phyloP scores from a whole-genome alignment of 108 stramenopile species.

The Cylindrotheca closterium region DNA sequence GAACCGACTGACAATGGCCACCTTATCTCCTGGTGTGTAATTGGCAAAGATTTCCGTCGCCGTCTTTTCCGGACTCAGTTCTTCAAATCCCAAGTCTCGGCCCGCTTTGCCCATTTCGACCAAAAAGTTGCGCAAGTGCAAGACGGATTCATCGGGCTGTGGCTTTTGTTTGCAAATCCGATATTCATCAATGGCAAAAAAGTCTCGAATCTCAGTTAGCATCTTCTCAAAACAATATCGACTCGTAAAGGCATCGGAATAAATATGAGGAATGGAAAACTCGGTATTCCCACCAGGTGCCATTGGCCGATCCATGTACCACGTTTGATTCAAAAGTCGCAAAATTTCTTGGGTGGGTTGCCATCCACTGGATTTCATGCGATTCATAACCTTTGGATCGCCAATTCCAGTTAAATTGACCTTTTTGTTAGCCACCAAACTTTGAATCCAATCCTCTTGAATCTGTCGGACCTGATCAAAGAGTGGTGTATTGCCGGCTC shows the following conservation, averaged over 20 bases:
- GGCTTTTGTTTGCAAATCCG: slow-evolving; percentile 24
- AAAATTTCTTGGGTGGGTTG: not conserved
- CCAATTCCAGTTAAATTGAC: slow-evolving; percentile 7
- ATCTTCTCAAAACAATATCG: slow-evolving; percentile 11
- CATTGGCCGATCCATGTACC: slow-evolving; percentile 1
- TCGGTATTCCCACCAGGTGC: not conserved
- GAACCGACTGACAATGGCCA: slow-evolving; percentile 39
- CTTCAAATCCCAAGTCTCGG: slow-evolving; percentile 44
- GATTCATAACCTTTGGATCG: not conserved
- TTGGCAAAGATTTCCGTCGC: slow-evolving; percentile 27
- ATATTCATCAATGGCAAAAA: slow-evolving; percentile 32
- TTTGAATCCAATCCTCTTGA: slow-evolving; percentile 6
- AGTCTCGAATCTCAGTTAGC: slow-evolving; percentile 18
- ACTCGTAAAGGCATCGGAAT: slow-evolving; percentile 12
- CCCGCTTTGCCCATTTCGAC: slow-evolving; percentile 15
- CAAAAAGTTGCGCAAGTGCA: slow-evolving; percentile 10
- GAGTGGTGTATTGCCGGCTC: not conserved
- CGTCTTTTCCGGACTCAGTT: slow-evolving; percentile 31
- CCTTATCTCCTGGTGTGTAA: slow-evolving; percentile 38
- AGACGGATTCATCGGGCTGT: slow-evolving; percentile 47
- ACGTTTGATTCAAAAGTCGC: slow-evolving; percentile 13
- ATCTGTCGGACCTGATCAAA: not conserved
- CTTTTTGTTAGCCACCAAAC: slow-evolving; percentile 13
- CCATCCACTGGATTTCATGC: not conserved
- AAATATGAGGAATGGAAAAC: not conserved